Evolutionary conservation across 2,329 filamentous ascomycete genomes (phyloP).

Genomic region (Monosporascus sp.): DNA sequence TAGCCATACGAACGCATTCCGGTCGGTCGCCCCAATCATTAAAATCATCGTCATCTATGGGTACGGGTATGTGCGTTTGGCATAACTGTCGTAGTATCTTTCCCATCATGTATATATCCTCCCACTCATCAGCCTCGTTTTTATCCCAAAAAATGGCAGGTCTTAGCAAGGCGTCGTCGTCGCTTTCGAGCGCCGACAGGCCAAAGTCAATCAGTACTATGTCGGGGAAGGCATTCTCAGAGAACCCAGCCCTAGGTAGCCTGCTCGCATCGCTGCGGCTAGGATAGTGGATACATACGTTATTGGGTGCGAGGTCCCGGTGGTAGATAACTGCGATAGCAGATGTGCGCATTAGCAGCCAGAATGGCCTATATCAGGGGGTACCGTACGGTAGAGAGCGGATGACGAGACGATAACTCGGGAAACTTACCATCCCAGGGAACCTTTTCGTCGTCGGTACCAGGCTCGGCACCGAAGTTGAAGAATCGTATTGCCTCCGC

Average conservation of each 20-base stretch:
- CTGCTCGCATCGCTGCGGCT: background rate
- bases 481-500: background rate
- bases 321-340: background rate
- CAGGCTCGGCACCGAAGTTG: background rate
- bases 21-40: background rate
- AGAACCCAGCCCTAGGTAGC: background rate
- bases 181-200: background rate
- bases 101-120: background rate
- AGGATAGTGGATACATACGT: background rate
- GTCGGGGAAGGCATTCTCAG: background rate
- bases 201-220: background rate
- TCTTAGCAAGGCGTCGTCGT: background rate
- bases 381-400: too few relatives aligned
- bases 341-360: too few relatives aligned
- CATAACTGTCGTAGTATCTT: background rate
- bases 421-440: background rate
- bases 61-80: background rate
- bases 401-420: too few relatives aligned
- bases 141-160: background rate
- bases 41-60: background rate
- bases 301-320: background rate
- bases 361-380: too few relatives aligned
- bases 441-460: background rate
- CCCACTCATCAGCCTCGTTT: background rate
- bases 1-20: background rate